Evolutionary conservation across 108 stramenopile genomes (phyloP).

Genomic region (Nitzschia inconspicua): DNA sequence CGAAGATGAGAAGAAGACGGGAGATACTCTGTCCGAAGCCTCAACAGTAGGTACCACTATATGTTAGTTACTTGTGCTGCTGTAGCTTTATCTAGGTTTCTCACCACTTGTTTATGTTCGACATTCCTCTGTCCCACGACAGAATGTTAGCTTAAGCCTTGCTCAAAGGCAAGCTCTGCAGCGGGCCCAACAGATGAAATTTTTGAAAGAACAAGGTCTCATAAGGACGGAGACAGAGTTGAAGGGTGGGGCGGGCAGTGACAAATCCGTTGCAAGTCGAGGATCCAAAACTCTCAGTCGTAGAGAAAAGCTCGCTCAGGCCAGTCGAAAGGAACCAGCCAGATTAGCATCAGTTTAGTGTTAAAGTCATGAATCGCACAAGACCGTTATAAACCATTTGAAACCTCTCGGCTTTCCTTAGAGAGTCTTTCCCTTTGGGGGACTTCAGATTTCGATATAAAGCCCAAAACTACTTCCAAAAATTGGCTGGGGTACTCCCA

Average conservation of each 20-base stretch:
- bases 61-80: neutral
- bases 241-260: constrained; percentile 26
- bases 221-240: constrained; percentile 45
- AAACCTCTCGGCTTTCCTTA: no score
- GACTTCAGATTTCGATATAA: no score
- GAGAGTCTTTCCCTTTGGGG: no score
- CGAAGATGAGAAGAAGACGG: constrained; percentile 38
- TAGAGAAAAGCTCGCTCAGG: neutral
- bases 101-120: no score
- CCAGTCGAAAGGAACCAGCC: neutral
- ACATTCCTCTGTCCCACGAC: neutral
- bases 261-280: constrained; percentile 2
- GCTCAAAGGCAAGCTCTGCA: constrained; percentile 67
- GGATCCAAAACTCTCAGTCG: neutral
- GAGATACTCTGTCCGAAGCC: constrained; percentile 37
- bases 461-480: no score
- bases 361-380: neutral
- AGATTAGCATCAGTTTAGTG: neutral
- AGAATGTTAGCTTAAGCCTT: constrained; percentile 37
- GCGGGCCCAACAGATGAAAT: constrained; percentile 61
- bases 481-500: constrained; percentile 71
- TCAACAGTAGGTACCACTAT: constrained; percentile 22
- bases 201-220: constrained; percentile 75
- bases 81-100: no score
- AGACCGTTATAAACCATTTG: neutral